Evolutionary conservation across 208 protist species (phyloP).

Genomic region (Wallacemonas sp.): DNA sequence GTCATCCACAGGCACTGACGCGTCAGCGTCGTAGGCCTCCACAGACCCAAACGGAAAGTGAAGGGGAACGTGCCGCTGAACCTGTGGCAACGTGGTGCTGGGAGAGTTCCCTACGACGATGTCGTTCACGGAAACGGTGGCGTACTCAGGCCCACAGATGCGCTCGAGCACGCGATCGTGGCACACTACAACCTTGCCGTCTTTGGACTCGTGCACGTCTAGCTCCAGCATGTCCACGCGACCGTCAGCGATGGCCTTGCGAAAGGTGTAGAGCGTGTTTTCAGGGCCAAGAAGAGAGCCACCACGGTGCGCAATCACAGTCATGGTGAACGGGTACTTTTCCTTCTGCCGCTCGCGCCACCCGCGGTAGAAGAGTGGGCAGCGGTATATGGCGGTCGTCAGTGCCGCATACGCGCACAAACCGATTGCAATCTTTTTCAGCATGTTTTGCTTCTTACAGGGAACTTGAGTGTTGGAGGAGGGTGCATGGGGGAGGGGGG

Average conservation of each 20-base stretch:
- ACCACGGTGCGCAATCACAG: constrained; percentile 72
- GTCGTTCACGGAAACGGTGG: constrained; percentile 31
- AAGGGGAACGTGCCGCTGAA: constrained; percentile 46
- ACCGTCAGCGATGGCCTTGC: constrained; percentile 35
- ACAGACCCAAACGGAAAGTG: constrained; percentile 51
- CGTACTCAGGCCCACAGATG: constrained; percentile 45
- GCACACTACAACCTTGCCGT: constrained; percentile 66
- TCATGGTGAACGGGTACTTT: constrained; percentile 66
- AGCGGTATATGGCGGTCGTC: constrained; percentile 23
- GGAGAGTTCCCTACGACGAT: constrained; percentile 54
- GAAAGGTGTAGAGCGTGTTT: constrained; percentile 84
- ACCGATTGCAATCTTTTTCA: neutral
- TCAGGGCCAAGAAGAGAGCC: constrained; percentile 74
- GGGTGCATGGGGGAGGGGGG: too few species aligned
- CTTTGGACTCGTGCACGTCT: constrained; percentile 70
- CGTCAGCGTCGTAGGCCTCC: constrained; percentile 46
- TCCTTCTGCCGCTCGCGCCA: constrained; percentile 34
- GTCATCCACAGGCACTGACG: constrained; percentile 47
- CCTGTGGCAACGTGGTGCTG: constrained; percentile 55
- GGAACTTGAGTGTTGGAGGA: too few species aligned
- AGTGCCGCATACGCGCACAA: constrained; percentile 18
- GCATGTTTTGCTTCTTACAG: too few species aligned
- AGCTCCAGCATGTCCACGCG: constrained; percentile 74
- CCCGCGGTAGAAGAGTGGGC: constrained; percentile 18
- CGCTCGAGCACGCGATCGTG: constrained; percentile 56